phyloP scores from a whole-genome alignment of 2,329 filamentous ascomycete species.

The Arthrobotrys iridis region DNA sequence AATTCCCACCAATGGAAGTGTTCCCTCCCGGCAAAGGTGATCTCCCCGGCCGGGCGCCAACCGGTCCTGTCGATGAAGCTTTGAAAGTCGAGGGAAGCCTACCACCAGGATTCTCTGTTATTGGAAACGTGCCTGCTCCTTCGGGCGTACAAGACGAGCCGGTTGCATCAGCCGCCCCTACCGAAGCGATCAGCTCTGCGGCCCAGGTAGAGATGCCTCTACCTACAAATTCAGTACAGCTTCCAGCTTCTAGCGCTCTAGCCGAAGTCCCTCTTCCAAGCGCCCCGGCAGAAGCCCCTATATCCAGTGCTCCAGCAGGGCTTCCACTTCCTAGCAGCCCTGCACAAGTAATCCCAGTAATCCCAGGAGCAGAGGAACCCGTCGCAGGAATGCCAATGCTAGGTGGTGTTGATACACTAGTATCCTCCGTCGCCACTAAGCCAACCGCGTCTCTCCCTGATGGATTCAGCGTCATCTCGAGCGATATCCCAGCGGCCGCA shows the following conservation, averaged over 20 bases:
- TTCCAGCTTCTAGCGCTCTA: neutral
- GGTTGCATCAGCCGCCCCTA: neutral
- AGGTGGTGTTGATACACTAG: neutral
- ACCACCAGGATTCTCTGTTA: slow-evolving; percentile 37
- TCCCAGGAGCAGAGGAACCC: neutral
- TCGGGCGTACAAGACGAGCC: neutral
- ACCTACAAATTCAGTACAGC: neutral
- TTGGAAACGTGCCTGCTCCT: neutral
- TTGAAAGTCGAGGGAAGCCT: slow-evolving; percentile 25
- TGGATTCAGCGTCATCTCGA: slow-evolving; percentile 40
- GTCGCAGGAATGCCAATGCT: neutral
- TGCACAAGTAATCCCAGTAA: neutral
- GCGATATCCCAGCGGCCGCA: neutral
- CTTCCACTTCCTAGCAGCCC: neutral
- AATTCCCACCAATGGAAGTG: neutral
- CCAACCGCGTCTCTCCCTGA: slow-evolving; percentile 4
- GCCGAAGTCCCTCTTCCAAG: neutral
- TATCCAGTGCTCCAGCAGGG: neutral
- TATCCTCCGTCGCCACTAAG: neutral
- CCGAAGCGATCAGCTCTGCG: no score
- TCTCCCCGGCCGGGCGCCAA: neutral
- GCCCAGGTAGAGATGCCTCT: no score
- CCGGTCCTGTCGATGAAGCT: neutral
- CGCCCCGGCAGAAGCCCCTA: neutral
- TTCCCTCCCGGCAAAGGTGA: slow-evolving; percentile 4